Base-by-base conservation (phyloP, 805 yeast species). In the Crinitomyces ghanaensis region DNA sequence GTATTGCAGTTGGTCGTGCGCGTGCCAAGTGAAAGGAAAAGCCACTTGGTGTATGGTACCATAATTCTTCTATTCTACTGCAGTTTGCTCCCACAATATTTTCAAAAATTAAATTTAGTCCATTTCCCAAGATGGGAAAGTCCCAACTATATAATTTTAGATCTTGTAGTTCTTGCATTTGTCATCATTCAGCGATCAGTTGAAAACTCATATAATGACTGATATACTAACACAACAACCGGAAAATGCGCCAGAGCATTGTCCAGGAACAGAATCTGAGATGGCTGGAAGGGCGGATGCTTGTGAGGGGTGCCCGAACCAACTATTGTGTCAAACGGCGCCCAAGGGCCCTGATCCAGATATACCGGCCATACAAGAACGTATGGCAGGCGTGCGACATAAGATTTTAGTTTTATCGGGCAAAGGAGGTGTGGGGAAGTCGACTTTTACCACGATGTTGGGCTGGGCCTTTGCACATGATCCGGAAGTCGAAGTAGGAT, bases 181-280 rank as follows among this genome's bases (percentile, higher is more conserved):
- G n/a, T n/a, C n/a, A n/a, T n/a, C n/a, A n/a, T n/a, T n/a, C n/a
- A n/a, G n/a, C n/a, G n/a, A n/a, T n/a, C n/a, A n/a, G n/a, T n/a
- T n/a, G n/a, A n/a, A n/a, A n/a, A n/a, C n/a, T n/a, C n/a, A n/a
- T 11, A 14, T 14, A 30, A 35, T 35, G 38, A 25, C 38, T 3
- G 36, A 36, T 26, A 11, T 28, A 6, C 28, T 22, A 4, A 19
- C 20, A 27, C 40, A 28, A 20, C 19, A 7, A 19, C 33, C 33
- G 12, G n/a, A n/a, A n/a, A n/a, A n/a, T n/a, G n/a, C n/a, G 49
- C 97, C 98, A 1, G 96, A 85, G 51, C 97, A 91, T 56, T 91
- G 99, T 61, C 98, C 98, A 0, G 99, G 98, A 1, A 94, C 97
- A 2, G 95, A 88, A 51, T 78, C 93, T 2, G 96, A 85, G 45